These are phyloP conservation scores for Myriosclerotinia scirpicola DNA, from an alignment of 2,329 filamentous ascomycete species.

Conservation along the genomic window DNA sequence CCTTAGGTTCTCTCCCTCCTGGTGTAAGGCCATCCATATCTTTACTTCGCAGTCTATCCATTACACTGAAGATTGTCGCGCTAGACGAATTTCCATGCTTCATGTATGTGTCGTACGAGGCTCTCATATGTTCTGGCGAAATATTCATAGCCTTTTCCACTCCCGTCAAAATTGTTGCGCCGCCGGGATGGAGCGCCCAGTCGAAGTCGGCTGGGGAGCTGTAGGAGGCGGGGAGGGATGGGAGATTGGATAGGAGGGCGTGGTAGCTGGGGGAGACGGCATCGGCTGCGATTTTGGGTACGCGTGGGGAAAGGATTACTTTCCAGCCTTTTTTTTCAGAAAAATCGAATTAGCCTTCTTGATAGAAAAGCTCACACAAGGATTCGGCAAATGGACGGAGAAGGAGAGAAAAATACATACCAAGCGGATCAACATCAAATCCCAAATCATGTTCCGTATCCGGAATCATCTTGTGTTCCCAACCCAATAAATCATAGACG, in stretches of 20 bases:
- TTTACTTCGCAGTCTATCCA: slow-evolving; percentile 59
- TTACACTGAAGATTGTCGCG: slow-evolving; percentile 66
- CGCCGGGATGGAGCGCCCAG: slow-evolving; percentile 73
- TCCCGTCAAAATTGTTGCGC: slow-evolving; percentile 63
- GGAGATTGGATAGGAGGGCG: slow-evolving; percentile 52
- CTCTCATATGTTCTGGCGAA: slow-evolving; percentile 62
- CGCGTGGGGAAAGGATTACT: slow-evolving; percentile 61
- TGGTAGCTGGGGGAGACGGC: slow-evolving; percentile 55
- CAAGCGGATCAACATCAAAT: slow-evolving; percentile 63
- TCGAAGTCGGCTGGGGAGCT: slow-evolving; percentile 59
- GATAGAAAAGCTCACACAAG: not conserved
- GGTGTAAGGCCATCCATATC: slow-evolving; percentile 60
- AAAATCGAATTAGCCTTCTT: not conserved
- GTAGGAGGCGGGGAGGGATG: slow-evolving; percentile 48
- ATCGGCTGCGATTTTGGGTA: slow-evolving; percentile 56
- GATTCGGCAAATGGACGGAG: not conserved
- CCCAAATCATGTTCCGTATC: slow-evolving; percentile 62
- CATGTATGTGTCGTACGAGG: slow-evolving; percentile 69
- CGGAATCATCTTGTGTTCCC: slow-evolving; percentile 63
- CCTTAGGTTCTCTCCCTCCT: slow-evolving; percentile 47
- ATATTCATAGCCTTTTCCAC: slow-evolving; percentile 60
- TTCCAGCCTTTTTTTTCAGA: slow-evolving; percentile 56
- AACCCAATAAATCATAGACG: slow-evolving; percentile 62
- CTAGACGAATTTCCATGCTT: slow-evolving; percentile 69
- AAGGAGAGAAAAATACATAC: slow-evolving; percentile 42